phyloP scores from a whole-genome alignment of 805 yeast species.

The Candida peoriensis region DNA sequence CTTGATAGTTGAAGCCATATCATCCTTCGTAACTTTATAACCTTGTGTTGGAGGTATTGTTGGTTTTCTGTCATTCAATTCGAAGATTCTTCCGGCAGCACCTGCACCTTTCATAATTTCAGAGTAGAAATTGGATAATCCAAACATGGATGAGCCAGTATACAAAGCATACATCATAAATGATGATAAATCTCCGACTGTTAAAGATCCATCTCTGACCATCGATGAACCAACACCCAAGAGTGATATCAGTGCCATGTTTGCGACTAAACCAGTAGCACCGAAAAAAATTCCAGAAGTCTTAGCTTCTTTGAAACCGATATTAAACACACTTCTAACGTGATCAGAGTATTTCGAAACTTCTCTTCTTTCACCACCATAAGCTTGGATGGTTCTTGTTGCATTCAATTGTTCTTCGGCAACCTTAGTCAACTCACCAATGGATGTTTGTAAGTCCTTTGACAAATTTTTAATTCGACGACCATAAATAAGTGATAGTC shows the following conservation, averaged over 20 bases:
- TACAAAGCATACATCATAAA: conserved; percentile 95
- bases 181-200: conserved; percentile 86
- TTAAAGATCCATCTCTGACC: conserved; percentile 69
- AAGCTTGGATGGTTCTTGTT: conserved; percentile 81
- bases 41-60: conserved; percentile 67
- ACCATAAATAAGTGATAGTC: conserved; percentile 81
- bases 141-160: conserved; percentile 90
- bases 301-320: conserved; percentile 76
- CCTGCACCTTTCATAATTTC: conserved; percentile 98
- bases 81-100: conserved; percentile 89
- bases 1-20: conserved; percentile 38
- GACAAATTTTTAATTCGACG: conserved; percentile 69
- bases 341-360: conserved; percentile 69
- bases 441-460: conserved; percentile 70
- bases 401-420: conserved; percentile 89
- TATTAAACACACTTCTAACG: conserved; percentile 56
- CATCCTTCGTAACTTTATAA: conserved; percentile 28
- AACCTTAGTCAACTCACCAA: conserved; percentile 83
- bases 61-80: conserved; percentile 75
- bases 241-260: conserved; percentile 69
- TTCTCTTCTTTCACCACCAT: conserved; percentile 79
- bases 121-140: conserved; percentile 84
- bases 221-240: conserved; percentile 77
- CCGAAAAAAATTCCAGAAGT: conserved; percentile 75
- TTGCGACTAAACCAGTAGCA: conserved; percentile 80